Base-by-base conservation (phyloP, 352 stramenopile genomes). In the Phytophthora meadii region DNA sequence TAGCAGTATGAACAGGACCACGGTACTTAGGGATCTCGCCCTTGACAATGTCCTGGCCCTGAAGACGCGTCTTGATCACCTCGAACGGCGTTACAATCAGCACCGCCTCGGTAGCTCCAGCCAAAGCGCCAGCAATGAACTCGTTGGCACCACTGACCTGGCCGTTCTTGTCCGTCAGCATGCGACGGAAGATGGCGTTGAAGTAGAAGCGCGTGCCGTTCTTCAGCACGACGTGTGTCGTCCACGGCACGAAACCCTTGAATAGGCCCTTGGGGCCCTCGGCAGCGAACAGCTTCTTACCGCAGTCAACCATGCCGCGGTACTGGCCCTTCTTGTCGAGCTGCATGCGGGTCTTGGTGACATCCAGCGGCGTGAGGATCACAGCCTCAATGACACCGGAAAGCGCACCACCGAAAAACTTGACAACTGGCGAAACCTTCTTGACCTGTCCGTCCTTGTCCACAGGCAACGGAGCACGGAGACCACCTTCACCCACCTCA, bases 11-110 rank as follows among this genome's bases (percentile, higher is more conserved):
- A 12, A 99, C 62, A 4, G 90, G 84, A 24, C 89, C 89, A 15
- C 75, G 77, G 78, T 96, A 90, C 69, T 99, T 98, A 57, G 83
- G 81, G 37, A 82, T 62, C 65, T 93, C 71, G 42, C 87, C 87
- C 66, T 87, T 88, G 53, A 95, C 55, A 24, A 93, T 81, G 80
- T 98, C 98, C 66, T 95, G 84, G 9, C 84, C 82, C 75, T 99
- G 96, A 82, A 99, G 94, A 56, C 97, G 88, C 85, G 88, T 99
- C 84, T 99, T 99, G 76, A 98, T 98, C 3, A 99, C 97, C 77
- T 99, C 97, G 17, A 98, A 98, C 10, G 97, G 97, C 34, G 97
- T 99, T 5, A 99, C 97, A 50, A 99, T 98, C 6, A 99, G 70
- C 72, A 98, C 82, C 19, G 97, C 97, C 69, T 99, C 97, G 0